phyloP scores from a whole-genome alignment of 345 rosid genomes.

The Heritiera fomes region DNA sequence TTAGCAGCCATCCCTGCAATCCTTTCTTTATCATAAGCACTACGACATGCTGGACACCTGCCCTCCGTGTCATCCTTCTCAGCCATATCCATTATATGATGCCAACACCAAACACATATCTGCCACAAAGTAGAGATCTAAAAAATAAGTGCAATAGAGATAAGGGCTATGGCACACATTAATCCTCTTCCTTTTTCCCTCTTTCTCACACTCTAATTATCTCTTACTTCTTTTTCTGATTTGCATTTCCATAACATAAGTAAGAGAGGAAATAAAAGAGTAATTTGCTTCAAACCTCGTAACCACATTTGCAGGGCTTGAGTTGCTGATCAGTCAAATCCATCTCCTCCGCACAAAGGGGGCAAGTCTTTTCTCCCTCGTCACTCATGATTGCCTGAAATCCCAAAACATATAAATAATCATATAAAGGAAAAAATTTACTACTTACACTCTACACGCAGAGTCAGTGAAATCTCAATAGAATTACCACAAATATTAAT shows the following conservation, averaged over 20 bases:
- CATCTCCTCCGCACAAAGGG: constrained; percentile 94
- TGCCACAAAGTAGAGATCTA: constrained; percentile 21
- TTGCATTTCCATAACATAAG: background rate
- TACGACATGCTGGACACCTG: constrained; percentile 91
- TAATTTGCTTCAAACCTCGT: constrained; percentile 53
- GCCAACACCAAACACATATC: constrained; percentile 99
- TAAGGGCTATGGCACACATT: background rate
- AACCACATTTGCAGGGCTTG: constrained; percentile 97
- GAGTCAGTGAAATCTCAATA: background rate
- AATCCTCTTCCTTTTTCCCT: background rate
- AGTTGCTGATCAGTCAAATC: constrained; percentile 89
- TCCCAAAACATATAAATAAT: background rate
- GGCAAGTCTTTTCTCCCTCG: constrained; percentile 81
- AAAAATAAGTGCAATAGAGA: background rate
- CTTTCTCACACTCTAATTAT: background rate
- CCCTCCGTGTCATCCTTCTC: constrained; percentile 89
- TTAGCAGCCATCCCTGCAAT: constrained; percentile 77
- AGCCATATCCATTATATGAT: constrained; percentile 92
- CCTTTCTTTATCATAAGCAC: constrained; percentile 89
- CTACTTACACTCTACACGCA: background rate
- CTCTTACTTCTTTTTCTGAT: background rate
- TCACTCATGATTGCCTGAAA: constrained; percentile 69
- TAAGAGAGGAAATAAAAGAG: background rate
- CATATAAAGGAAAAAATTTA: background rate
- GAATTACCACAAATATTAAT: background rate